Percentiles rank a stretch among this genome's conserved stretches.
These are phyloP conservation scores for Drechslerella dactyloides DNA, from an alignment of 2,329 filamentous ascomycete genomes.

Conservation along the genomic window DNA sequence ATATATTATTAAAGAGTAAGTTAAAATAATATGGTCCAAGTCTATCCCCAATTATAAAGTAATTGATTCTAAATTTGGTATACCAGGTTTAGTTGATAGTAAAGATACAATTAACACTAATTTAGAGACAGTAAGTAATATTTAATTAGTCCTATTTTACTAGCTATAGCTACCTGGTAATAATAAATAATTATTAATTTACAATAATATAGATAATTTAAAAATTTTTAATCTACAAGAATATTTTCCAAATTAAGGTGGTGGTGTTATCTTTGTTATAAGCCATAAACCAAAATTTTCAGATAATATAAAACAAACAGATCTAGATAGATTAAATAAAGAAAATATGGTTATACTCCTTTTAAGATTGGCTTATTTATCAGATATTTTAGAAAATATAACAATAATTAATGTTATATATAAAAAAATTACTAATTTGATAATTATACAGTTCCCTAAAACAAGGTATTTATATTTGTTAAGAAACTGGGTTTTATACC, in stretches of 20 bases:
- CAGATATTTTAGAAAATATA: not conserved
- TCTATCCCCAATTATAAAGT: constrained; percentile 24
- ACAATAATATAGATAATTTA: constrained; percentile 54
- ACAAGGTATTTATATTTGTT: constrained; percentile 10
- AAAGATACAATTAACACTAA: not conserved
- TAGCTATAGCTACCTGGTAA: constrained; percentile 41
- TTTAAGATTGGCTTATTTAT: not conserved
- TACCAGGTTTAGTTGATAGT: constrained; percentile 28
- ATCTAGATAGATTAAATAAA: constrained; percentile 22
- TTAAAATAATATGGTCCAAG: constrained; percentile 11
- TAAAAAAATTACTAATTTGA: too few species aligned
- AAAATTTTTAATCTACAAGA: constrained; percentile 46
- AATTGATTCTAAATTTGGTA: constrained; percentile 31
- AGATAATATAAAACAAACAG: constrained; percentile 3
- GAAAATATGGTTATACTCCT: constrained; percentile 7
- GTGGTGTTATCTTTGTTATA: constrained; percentile 52
- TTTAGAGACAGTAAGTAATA: not conserved
- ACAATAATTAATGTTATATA: too few species aligned
- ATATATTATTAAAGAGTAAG: constrained; percentile 35
- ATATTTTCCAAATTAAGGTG: constrained; percentile 48
- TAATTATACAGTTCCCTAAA: not conserved
- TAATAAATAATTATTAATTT: constrained; percentile 53
- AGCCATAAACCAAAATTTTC: constrained; percentile 39
- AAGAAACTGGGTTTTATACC: constrained; percentile 41
- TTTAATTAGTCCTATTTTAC: constrained; percentile 16